Conservation (phyloP, 2,329 filamentous ascomycete species). For the Aspergillus aculeatus region DNA sequence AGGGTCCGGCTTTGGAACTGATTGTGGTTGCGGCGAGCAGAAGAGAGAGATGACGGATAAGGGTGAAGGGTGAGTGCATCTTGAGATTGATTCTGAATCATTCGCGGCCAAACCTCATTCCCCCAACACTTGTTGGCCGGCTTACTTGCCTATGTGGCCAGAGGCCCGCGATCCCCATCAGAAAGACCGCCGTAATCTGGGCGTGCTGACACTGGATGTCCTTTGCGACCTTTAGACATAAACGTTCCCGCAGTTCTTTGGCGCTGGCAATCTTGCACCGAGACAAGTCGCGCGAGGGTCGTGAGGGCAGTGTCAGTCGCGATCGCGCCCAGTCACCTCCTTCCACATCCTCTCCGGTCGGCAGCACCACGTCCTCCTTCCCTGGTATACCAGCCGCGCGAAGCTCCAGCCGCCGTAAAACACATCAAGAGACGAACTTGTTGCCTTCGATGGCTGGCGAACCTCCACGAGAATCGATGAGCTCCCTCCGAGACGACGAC, state of each 20-base stretch:
- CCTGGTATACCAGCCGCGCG: slow-evolving; percentile 30
- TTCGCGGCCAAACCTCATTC: slow-evolving; percentile 3
- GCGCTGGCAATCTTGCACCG: slow-evolving; percentile 56
- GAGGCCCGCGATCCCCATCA: neutral
- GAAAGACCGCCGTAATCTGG: neutral
- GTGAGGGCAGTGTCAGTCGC: slow-evolving; percentile 26
- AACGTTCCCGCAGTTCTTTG: slow-evolving; percentile 55
- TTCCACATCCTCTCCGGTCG: slow-evolving; percentile 24
- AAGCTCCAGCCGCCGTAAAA: slow-evolving; percentile 32
- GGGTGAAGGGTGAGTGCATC: slow-evolving; percentile 30
- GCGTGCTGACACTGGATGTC: slow-evolving; percentile 32
- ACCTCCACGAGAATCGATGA: slow-evolving; percentile 27
- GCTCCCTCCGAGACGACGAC: slow-evolving; percentile 26
- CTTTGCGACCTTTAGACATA: slow-evolving; percentile 41
- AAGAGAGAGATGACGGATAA: slow-evolving; percentile 31
- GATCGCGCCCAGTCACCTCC: slow-evolving; percentile 29
- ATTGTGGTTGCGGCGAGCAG: slow-evolving; percentile 8
- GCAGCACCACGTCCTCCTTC: slow-evolving; percentile 26
- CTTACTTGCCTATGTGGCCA: neutral
- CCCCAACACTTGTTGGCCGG: neutral
- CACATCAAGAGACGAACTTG: slow-evolving; percentile 23
- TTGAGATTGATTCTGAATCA: slow-evolving; percentile 18
- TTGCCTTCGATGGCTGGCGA: slow-evolving; percentile 25
- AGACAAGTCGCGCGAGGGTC: slow-evolving; percentile 48
- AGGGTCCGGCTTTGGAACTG: slow-evolving; percentile 2